A percentile compares a stretch with the other conserved stretches of the same genome.
Conservation (phyloP, 2,329 filamentous ascomycete genomes). For the Colletotrichum sp. region DNA sequence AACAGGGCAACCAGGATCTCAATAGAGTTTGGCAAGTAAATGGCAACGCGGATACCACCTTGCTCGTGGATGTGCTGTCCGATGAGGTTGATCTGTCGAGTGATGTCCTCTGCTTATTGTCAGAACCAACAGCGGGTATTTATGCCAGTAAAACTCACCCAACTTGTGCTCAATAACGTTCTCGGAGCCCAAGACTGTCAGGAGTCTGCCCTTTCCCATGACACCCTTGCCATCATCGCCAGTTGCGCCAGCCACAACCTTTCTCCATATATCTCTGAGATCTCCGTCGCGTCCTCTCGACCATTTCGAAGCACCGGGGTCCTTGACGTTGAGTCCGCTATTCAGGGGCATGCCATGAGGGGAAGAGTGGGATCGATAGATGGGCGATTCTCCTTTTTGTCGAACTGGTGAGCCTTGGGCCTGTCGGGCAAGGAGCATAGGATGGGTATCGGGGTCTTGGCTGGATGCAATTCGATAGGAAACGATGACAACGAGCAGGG, state of each 20-base stretch:
- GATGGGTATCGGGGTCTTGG: conserved; percentile 88
- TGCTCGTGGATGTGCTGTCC: conserved; percentile 78
- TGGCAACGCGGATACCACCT: conserved; percentile 77
- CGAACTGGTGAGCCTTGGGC: conserved; percentile 79
- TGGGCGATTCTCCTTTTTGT: conserved; percentile 82
- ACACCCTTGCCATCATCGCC: conserved; percentile 66
- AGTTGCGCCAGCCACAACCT: conserved; percentile 67
- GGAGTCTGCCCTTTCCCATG: conserved; percentile 70
- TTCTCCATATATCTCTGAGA: conserved; percentile 88
- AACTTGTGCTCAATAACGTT: conserved; percentile 75
- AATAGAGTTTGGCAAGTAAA: conserved; percentile 92
- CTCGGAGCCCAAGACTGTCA: conserved; percentile 80
- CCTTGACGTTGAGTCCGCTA: conserved; percentile 81
- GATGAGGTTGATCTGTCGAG: conserved; percentile 85
- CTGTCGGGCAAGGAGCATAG: conserved; percentile 88
- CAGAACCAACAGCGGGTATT: not conserved
- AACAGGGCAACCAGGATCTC: conserved; percentile 86
- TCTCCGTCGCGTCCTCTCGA: conserved; percentile 84
- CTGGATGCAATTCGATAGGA: conserved; percentile 74
- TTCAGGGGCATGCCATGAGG: conserved; percentile 86
- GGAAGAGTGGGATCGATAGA: conserved; percentile 83
- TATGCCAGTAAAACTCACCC: conserved; percentile 40
- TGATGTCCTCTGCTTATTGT: conserved; percentile 66
- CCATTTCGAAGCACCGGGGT: conserved; percentile 82
- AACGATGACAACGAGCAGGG: conserved; percentile 69